These are phyloP conservation scores for Botrytis fabae DNA, from an alignment of 2,329 filamentous ascomycete genomes.

Conservation along the genomic window DNA sequence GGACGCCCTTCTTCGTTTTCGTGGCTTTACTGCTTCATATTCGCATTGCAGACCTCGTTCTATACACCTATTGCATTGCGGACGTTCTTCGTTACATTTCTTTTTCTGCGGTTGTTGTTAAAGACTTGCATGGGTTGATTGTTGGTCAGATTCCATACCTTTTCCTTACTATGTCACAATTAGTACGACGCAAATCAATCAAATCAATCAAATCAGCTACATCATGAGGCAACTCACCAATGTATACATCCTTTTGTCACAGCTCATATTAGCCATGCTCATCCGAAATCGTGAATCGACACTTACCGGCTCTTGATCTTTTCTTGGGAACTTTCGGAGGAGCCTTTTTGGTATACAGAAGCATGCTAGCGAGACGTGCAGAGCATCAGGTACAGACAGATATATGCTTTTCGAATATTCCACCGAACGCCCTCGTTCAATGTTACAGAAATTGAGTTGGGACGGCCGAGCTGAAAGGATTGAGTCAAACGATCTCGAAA, in stretches of 20 bases:
- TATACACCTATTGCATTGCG: slow-evolving; percentile 38
- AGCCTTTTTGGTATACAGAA: slow-evolving; percentile 59
- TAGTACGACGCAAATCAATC: slow-evolving; percentile 24
- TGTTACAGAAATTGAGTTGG: neutral
- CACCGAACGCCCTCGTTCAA: neutral
- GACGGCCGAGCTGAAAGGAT: neutral
- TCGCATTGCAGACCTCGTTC: slow-evolving; percentile 38
- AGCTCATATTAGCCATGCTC: slow-evolving; percentile 26
- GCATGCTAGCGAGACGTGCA: slow-evolving; percentile 44
- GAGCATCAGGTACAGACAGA: neutral
- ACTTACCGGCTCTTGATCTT: slow-evolving; percentile 59
- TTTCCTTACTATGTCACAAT: slow-evolving; percentile 39
- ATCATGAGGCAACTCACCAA: slow-evolving; percentile 34
- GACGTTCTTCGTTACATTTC: slow-evolving; percentile 41
- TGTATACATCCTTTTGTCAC: slow-evolving; percentile 37
- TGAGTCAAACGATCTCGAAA: neutral
- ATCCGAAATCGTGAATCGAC: neutral
- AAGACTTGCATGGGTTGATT: slow-evolving; percentile 15
- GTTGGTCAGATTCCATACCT: slow-evolving; percentile 32
- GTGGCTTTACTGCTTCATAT: slow-evolving; percentile 41
- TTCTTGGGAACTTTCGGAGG: slow-evolving; percentile 59
- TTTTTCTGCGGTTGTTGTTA: slow-evolving; percentile 37
- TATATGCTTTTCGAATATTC: neutral
- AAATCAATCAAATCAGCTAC: neutral
- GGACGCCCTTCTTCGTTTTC: slow-evolving; percentile 30